These are phyloP conservation scores for Salvia splendens DNA, from an alignment of 257 asterid genomes.

Conservation along the genomic window DNA sequence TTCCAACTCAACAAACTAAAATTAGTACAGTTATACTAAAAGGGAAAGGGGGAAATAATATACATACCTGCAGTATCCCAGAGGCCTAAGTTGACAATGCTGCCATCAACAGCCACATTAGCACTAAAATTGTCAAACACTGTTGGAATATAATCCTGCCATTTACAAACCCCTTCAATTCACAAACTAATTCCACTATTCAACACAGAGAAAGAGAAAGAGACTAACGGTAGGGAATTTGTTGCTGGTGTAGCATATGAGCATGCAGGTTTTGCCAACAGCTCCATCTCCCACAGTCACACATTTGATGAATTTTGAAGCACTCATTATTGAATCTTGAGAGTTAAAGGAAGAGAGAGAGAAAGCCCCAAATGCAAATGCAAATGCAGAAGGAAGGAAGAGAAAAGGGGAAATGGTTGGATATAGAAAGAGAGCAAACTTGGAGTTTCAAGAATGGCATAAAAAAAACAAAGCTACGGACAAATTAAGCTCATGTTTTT, in stretches of 20 bases:
- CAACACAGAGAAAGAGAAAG: background rate
- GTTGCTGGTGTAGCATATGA: constrained; percentile 94
- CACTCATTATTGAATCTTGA: background rate
- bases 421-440: constrained; percentile 50
- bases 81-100: constrained; percentile 83
- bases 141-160: constrained; percentile 89
- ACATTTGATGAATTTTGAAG: constrained; percentile 51
- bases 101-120: constrained; percentile 92
- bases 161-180: background rate
- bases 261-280: constrained; percentile 99
- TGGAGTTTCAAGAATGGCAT: constrained; percentile 60
- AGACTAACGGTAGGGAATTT: constrained; percentile 85
- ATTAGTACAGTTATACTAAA: no score
- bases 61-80: constrained; percentile 92
- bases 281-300: constrained; percentile 98
- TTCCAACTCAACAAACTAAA: constrained; percentile 15
- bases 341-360: background rate
- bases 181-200: no score
- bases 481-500: constrained; percentile 39
- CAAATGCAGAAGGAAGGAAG: no score
- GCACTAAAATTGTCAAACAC: constrained; percentile 93
- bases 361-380: no score
- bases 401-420: constrained; percentile 16
- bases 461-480: constrained; percentile 44
- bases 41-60: background rate